Evolutionary conservation across 345 rosid species (phyloP), one percentile per base, ranked within the genome.

Genomic region (Populus nigra): DNA sequence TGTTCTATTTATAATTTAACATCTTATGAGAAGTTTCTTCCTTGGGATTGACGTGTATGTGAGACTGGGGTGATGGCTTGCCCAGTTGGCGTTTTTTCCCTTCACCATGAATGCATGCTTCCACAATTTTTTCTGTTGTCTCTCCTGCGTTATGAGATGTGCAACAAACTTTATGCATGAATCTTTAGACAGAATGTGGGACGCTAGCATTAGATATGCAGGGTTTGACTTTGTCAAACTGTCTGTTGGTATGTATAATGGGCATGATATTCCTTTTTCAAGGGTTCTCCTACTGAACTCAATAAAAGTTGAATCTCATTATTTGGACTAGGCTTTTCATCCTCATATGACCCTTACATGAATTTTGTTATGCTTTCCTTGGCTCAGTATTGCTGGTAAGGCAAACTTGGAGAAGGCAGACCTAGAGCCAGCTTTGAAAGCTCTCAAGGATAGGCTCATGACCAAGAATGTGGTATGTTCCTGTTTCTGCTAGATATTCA

Each of bases 391-490:
- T 88, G 97, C 98, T 6, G 99, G 99, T 70, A 96, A 96, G 84
- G 90, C 97, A 80, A 96, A 96, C 82, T 89, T 96, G 84, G 99
- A 96, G 82, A 94, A 83, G 88, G 84, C 89, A 69, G 99, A 96
- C 85, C 89, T 96, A 73, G 97, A 88, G 83, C 98, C 97, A 62
- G 96, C 99, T 15, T 76, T 96, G 85, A 94, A 88, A 83, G 98
- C 94, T 83, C 97, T 96, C 33, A 96, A 94, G 88, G 99, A 96
- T 79, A 89, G 97, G 85, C 90, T 96, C 71, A 96, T 96, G 99
- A 91, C 97, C 88, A 96, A 96, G 92, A 96, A 96, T 86, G 99
- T 96, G 94, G 99, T 94, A 91, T 82, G 91, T 78, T 68, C 11
- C 17, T 36, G 27, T 77, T 7, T 72, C 36, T 73, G 25, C 59